A percentile compares a stretch with the other conserved stretches of the same genome.
Evolutionary conservation across 2,329 filamentous ascomycete genomes (phyloP).

Genomic region (Thielaviopsis punctulata): DNA sequence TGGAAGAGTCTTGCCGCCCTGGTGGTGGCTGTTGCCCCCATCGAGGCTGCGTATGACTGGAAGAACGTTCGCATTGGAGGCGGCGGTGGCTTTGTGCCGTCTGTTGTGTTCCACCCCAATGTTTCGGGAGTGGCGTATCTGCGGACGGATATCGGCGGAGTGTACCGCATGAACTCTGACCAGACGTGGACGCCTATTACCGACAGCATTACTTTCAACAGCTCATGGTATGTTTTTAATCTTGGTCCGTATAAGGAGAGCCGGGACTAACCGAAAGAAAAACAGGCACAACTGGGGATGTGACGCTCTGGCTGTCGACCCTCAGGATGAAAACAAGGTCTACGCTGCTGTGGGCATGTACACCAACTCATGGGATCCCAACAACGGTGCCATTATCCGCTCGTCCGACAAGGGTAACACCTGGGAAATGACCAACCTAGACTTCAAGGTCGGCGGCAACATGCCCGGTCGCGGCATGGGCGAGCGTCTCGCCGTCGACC

Average conservation of each 20-base stretch:
- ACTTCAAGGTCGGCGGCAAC: constrained; percentile 45
- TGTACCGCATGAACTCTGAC: constrained; percentile 36
- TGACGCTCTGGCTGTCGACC: constrained; percentile 38
- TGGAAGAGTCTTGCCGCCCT: constrained; percentile 4
- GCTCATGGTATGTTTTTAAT: constrained; percentile 24
- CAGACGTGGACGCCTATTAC: constrained; percentile 38
- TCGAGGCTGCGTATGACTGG: constrained; percentile 24
- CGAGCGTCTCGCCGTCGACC: constrained; percentile 40
- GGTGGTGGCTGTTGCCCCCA: constrained; percentile 14
- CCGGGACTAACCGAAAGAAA: constrained; percentile 11
- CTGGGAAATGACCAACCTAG: constrained; percentile 30
- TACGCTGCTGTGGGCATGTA: constrained; percentile 40
- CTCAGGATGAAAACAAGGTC: constrained; percentile 31
- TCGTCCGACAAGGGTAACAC: constrained; percentile 36
- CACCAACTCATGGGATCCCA: constrained; percentile 42
- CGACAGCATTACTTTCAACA: constrained; percentile 26
- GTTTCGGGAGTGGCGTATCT: constrained; percentile 34
- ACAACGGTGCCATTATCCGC: constrained; percentile 34
- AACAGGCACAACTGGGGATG: constrained; percentile 37
- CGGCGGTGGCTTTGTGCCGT: constrained; percentile 38
- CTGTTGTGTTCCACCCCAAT: constrained; percentile 39
- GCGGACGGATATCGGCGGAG: constrained; percentile 39
- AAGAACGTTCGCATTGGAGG: constrained; percentile 35
- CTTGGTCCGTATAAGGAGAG: not conserved
- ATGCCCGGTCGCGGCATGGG: constrained; percentile 44